Percentiles rank a stretch among this genome's conserved stretches.
Evolutionary conservation across 345 rosid species (phyloP).

Genomic region (Ailanthus altissimus): DNA sequence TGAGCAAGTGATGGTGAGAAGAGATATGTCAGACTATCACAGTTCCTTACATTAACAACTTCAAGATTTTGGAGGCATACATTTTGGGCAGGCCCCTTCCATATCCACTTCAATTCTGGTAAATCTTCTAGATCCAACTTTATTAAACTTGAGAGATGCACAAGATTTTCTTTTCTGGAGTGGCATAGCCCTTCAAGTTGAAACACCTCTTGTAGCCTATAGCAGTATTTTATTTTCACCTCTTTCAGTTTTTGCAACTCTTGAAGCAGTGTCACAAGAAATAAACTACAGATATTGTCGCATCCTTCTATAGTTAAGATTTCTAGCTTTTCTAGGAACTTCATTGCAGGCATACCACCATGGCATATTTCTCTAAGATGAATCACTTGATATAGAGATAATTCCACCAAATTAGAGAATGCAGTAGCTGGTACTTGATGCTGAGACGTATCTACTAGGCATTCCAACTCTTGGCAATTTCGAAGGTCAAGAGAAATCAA

Average conservation of each 20-base stretch:
- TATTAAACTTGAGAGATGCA: not conserved
- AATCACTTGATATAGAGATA: not conserved
- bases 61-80: not conserved
- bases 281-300: not conserved
- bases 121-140: not conserved
- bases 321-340: constrained; percentile 22
- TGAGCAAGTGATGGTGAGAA: not conserved
- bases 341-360: not conserved
- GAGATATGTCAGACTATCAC: not conserved
- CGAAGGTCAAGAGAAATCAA: not conserved
- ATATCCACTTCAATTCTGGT: not conserved
- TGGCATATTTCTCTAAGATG: constrained; percentile 12
- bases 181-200: not conserved
- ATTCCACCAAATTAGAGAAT: constrained; percentile 17
- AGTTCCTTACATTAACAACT: not conserved
- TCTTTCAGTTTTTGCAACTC: constrained; percentile 13
- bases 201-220: constrained; percentile 15
- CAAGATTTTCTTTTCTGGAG: not conserved
- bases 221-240: not conserved
- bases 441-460: constrained; percentile 4
- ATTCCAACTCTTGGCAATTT: constrained; percentile 1
- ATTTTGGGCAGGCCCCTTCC: not conserved
- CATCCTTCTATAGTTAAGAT: not conserved
- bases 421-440: constrained; percentile 2
- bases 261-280: too few species aligned